These are phyloP conservation scores for Tanozyma kutaoensis DNA, from an alignment of 805 yeast genomes.

Conservation along the genomic window DNA sequence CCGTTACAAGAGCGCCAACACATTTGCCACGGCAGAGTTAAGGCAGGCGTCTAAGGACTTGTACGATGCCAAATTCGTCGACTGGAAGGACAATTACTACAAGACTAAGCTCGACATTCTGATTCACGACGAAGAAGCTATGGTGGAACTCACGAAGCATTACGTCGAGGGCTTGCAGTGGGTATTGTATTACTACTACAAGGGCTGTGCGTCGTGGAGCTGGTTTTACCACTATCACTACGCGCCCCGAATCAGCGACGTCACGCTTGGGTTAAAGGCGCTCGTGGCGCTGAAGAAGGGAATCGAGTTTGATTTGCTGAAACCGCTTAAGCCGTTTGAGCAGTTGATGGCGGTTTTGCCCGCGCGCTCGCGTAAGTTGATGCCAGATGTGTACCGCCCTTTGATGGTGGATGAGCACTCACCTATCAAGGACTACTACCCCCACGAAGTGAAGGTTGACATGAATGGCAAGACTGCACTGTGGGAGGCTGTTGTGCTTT, in stretches of 20 bases:
- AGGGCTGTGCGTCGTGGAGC: slow-evolving; percentile 90
- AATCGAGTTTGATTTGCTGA: slow-evolving; percentile 44
- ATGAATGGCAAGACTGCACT: slow-evolving; percentile 90
- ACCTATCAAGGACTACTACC: slow-evolving; percentile 85
- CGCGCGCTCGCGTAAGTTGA: slow-evolving; percentile 69
- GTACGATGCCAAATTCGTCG: slow-evolving; percentile 59
- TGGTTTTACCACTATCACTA: slow-evolving; percentile 90
- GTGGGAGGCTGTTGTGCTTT: slow-evolving; percentile 95
- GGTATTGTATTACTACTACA: slow-evolving; percentile 86
- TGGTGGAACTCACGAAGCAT: slow-evolving; percentile 57
- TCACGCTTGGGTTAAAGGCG: slow-evolving; percentile 56
- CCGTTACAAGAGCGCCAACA: slow-evolving; percentile 49
- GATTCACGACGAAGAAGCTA: slow-evolving; percentile 41
- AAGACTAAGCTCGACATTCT: slow-evolving; percentile 65
- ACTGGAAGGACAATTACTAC: slow-evolving; percentile 84
- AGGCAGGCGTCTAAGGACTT: slow-evolving; percentile 11
- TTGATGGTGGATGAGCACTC: slow-evolving; percentile 79
- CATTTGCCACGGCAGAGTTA: slow-evolving; percentile 46
- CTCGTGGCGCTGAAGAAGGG: slow-evolving; percentile 29
- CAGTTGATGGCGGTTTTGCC: slow-evolving; percentile 97
- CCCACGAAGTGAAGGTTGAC: slow-evolving; percentile 76
- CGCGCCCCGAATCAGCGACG: slow-evolving; percentile 88
- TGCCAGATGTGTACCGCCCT: slow-evolving; percentile 67
- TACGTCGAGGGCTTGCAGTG: slow-evolving; percentile 94
- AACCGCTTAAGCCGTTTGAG: slow-evolving; percentile 85